phyloP scores from a whole-genome alignment of 164 flowering plant genomes.

The Chimonanthus salicifolius region DNA sequence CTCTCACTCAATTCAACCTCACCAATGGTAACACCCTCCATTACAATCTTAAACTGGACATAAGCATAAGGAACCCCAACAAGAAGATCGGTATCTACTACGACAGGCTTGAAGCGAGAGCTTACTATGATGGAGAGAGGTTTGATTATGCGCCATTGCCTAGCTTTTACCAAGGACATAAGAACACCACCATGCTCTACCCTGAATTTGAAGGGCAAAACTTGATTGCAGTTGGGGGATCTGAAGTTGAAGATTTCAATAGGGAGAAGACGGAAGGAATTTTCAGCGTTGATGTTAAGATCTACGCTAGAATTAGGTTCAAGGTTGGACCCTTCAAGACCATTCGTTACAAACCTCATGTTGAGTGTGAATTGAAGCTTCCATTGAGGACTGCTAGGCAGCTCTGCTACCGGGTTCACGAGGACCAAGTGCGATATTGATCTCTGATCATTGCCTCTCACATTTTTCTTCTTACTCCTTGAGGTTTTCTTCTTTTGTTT shows the following conservation, averaged over 20 bases:
- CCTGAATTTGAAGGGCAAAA: conserved; percentile 32
- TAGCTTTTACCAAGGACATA: conserved; percentile 58
- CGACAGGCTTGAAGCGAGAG: conserved; percentile 52
- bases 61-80: conserved; percentile 72
- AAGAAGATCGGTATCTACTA: conserved; percentile 60
- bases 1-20: conserved; percentile 24
- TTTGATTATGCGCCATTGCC: conserved; percentile 18
- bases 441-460: conserved; percentile 8
- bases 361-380: conserved; percentile 54
- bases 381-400: conserved; percentile 30
- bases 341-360: conserved; percentile 31
- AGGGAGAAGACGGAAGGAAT: conserved; percentile 27
- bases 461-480: background rate
- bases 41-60: conserved; percentile 52
- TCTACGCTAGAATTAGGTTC: conserved; percentile 40
- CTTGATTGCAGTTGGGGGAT: background rate
- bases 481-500: no score
- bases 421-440: conserved; percentile 33
- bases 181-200: conserved; percentile 33
- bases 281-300: conserved; percentile 42
- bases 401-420: conserved; percentile 7
- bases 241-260: conserved; percentile 7
- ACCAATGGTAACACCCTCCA: conserved; percentile 33
- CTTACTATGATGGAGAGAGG: conserved; percentile 41
- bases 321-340: conserved; percentile 42